Evolutionary conservation across 768 basidiomycete genomes (phyloP).

Genomic region (Tylopilus cervinicoccineus): DNA sequence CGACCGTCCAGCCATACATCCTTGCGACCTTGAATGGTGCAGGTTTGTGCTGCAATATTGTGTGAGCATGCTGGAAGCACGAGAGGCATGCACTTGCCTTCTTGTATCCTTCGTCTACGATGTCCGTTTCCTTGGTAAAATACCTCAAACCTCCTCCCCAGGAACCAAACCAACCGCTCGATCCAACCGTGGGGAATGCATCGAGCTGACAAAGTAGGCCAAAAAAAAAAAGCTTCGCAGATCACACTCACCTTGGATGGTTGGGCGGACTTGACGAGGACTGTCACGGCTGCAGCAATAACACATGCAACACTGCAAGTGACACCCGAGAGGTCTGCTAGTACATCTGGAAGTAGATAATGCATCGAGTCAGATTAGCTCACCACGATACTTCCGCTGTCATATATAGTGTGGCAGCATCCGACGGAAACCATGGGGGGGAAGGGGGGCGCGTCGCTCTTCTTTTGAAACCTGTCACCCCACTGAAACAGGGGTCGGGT

Average conservation of each 20-base stretch:
- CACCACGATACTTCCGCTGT: too few species aligned
- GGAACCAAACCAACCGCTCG: slow-evolving; percentile 18
- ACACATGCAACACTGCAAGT: too few species aligned
- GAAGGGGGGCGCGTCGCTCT: too few species aligned
- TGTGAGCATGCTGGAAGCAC: not conserved
- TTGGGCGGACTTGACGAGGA: not conserved
- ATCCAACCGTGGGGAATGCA: slow-evolving; percentile 29
- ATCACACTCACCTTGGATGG: not conserved
- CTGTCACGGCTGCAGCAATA: too few species aligned
- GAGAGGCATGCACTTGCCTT: slow-evolving; percentile 16
- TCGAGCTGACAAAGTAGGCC: slow-evolving; percentile 13
- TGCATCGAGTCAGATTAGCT: too few species aligned
- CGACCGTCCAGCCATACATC: slow-evolving; percentile 4
- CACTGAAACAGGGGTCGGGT: too few species aligned
- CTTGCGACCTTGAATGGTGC: slow-evolving; percentile 29
- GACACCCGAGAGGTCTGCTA: too few species aligned
- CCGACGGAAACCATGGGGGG: too few species aligned
- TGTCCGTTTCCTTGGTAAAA: slow-evolving; percentile 6
- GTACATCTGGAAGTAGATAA: too few species aligned
- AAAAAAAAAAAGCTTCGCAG: not conserved
- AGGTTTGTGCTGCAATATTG: slow-evolving; percentile 21
- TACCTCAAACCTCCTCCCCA: slow-evolving; percentile 19
- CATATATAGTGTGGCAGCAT: too few species aligned
- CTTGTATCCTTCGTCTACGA: slow-evolving; percentile 32
- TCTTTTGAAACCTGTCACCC: too few species aligned